A percentile compares a stretch with the other conserved stretches of the same genome.
Conservation (phyloP, 176 grass and related monocot species). For the Rhynchospora breviuscula region DNA sequence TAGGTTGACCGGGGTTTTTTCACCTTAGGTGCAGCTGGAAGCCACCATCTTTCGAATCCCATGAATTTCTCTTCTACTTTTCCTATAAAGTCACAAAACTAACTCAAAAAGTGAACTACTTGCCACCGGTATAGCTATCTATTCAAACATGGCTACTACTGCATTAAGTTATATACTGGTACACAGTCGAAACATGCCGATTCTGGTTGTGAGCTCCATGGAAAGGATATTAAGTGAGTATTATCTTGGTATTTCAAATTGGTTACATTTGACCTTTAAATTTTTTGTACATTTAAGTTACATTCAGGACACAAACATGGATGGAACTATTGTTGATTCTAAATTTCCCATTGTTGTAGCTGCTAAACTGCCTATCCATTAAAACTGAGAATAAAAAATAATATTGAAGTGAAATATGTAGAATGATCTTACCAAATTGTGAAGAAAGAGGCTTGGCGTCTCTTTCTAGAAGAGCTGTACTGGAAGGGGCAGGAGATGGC, state of each 20-base stretch:
- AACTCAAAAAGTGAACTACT: background rate
- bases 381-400: background rate
- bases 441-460: conserved; percentile 14
- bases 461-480: conserved; percentile 29
- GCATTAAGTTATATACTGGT: background rate
- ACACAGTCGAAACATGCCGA: background rate
- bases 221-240: background rate
- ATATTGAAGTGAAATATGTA: background rate
- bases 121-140: background rate
- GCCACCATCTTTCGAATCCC: conserved; percentile 88
- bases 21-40: conserved; percentile 59
- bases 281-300: background rate
- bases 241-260: background rate
- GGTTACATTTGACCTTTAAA: background rate
- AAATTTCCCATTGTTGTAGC: background rate
- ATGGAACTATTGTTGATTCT: background rate
- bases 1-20: conserved; percentile 85
- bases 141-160: background rate
- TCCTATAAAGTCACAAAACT: conserved; percentile 27
- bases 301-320: background rate
- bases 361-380: background rate
- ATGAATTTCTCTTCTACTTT: conserved; percentile 51
- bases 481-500: conserved; percentile 3
- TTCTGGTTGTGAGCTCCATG: background rate
- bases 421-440: background rate